Evolutionary conservation across 2,329 filamentous ascomycete genomes (phyloP), one percentile per base, ranked within the genome.

Genomic region (Paraphaeosphaeria minitans): DNA sequence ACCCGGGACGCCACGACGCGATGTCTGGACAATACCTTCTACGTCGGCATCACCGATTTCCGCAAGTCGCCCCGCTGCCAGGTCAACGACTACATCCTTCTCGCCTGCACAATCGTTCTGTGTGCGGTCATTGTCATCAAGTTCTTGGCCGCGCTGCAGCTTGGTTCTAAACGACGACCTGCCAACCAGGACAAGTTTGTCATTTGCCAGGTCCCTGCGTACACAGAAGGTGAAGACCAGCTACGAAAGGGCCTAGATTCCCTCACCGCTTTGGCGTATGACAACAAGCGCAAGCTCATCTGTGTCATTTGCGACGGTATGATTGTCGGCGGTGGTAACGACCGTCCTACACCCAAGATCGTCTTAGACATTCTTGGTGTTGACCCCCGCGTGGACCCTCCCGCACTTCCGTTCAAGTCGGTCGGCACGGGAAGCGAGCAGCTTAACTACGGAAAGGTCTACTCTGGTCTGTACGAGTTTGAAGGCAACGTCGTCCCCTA

Each of bases 401-500:
- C 93, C 22, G 93, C 95, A 0, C 83, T 99, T 33, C 91, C 93
- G 0, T 98, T 98, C 86, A 94, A 93, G 79, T 96, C 93, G 4
- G 88, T 99, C 58, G 95, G 95, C 53, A 83, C 88, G 51, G 92
- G 93, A 67, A 93, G 87, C 70, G 91, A 97, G 61, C 94, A 98
- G 76, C 88, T 98, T 65, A 99, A 99, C 79, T 98, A 97, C 72
- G 95, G 93, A 73, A 99, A 99, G 75, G 93, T 99, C 16, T 99
- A 98, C 78, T 98, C 94, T 50, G 95, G 95, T 72, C 85, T 99
- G 2, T 99, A 99, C 77, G 95, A 99, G 76, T 97, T 88, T 61
- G 93, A 99, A 82, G 95, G 94, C 78, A 97, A 97, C 67, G 93
- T 99, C 3, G 95, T 99, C 12, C 95, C 95, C 0, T 99, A 97